Evolutionary conservation across 1,139 yeast genomes (phyloP).

Genomic region (Neolecta irregularis): DNA sequence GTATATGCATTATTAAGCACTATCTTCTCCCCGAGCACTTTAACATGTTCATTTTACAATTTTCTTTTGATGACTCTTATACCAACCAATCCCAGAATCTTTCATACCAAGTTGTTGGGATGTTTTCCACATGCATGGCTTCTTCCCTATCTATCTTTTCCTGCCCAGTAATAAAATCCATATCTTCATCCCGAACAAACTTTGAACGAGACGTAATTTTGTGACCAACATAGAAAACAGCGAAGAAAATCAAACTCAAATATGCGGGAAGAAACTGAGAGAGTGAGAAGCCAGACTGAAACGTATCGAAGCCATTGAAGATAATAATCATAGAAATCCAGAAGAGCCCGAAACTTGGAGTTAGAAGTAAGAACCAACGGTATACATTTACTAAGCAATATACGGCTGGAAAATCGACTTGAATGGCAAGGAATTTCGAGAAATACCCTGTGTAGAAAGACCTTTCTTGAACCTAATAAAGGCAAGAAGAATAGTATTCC

Average conservation of each 20-base stretch:
- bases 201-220: conserved; percentile 30
- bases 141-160: conserved; percentile 33
- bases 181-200: conserved; percentile 28
- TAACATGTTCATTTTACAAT: too few species aligned
- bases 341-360: too few species aligned
- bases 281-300: too few species aligned
- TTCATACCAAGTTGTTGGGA: too few species aligned
- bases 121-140: too few species aligned
- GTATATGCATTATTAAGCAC: too few species aligned
- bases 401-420: conserved; percentile 36
- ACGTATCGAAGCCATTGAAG: conserved; percentile 50
- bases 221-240: conserved; percentile 36
- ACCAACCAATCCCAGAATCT: too few species aligned
- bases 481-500: conserved; percentile 49
- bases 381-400: conserved; percentile 36
- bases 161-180: conserved; percentile 36
- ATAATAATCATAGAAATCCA: conserved; percentile 45
- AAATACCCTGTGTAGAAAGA: conserved; percentile 47
- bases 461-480: conserved; percentile 53
- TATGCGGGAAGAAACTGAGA: conserved; percentile 49
- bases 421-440: conserved; percentile 36
- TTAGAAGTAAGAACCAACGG: too few species aligned
- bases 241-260: conserved; percentile 36
- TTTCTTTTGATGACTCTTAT: too few species aligned
- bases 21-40: too few species aligned